Base-by-base conservation (phyloP, 352 stramenopile species). In the Globisporangium echinulatum region DNA sequence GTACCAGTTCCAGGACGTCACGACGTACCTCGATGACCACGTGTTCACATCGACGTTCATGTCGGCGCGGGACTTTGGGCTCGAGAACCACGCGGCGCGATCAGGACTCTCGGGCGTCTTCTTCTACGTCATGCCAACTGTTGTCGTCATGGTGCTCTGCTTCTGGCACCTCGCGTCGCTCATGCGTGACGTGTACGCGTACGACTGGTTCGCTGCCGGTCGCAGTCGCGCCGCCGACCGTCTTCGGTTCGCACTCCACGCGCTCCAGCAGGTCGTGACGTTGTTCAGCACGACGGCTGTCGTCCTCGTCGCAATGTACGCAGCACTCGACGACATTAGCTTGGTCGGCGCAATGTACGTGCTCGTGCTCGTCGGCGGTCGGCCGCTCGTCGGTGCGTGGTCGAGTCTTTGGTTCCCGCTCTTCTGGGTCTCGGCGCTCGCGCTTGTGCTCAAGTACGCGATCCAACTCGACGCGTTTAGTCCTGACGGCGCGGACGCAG, bases 131-230 rank as follows among this genome's bases (percentile, higher is more conserved):
- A 62, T 90, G 11, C 85, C 85, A 3, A 93, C 82, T 1, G 72
- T 75, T 0, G 58, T 88, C 5, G 66, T 92, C 60, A 92, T 86
- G 61, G 77, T 72, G 15, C 56, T 95, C 37, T 86, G 82, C 54
- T 92, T 91, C 52, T 95, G 85, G 85, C 85, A 95, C 52, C 63
- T 95, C 14, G 72, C 76, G 36, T 87, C 82, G 38, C 82, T 95
- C 60, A 81, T 82, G 66, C 85, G 79, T 54, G 70, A 78, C 0
- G 68, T 92, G 7, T 66, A 76, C 7, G 60, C 71, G 36, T 92
- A 91, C 59, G 70, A 89, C 37, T 70, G 89, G 5, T 80, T 92
- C 48, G 79, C 73, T 19, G 69, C 72, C 17, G 82, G 80, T 11
- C 64, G 79, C 61, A 90, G 74, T 52, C 66, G 62, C 17, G 46